These are phyloP conservation scores for Acrocalymma vagum DNA, from an alignment of 2,329 filamentous ascomycete species.

Conservation along the genomic window DNA sequence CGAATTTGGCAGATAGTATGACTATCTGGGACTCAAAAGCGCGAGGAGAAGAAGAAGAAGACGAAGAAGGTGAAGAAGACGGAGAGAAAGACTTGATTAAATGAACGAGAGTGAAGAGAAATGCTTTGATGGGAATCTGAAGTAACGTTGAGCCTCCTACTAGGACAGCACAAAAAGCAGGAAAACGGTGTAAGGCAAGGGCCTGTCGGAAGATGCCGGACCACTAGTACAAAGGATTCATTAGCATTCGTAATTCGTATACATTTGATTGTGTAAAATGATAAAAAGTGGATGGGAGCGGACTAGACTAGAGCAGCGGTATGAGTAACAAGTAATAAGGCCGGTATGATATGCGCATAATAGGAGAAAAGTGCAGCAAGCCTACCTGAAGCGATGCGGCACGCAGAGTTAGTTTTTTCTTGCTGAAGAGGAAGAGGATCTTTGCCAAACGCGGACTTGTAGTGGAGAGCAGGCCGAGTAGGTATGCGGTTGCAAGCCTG, in stretches of 20 bases:
- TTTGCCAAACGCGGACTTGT: conserved; percentile 30
- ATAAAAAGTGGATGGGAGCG: background rate
- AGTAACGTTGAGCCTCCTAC: conserved; percentile 62
- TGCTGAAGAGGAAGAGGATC: conserved; percentile 25
- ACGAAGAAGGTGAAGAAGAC: too few species aligned
- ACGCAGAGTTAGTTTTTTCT: conserved; percentile 23
- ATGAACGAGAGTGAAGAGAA: conserved; percentile 15
- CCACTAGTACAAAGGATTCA: too few species aligned
- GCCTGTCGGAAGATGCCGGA: conserved; percentile 47
- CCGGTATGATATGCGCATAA: background rate
- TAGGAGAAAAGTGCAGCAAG: background rate
- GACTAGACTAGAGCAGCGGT: too few species aligned
- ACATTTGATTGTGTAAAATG: background rate
- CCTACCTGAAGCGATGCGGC: conserved; percentile 33
- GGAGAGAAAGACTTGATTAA: conserved; percentile 22
- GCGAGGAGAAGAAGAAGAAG: too few species aligned
- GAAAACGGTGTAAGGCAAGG: conserved; percentile 57
- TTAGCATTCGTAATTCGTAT: too few species aligned
- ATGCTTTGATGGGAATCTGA: conserved; percentile 37
- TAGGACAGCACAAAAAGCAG: conserved; percentile 61
- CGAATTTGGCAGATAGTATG: conserved; percentile 45
- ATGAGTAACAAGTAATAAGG: too few species aligned
- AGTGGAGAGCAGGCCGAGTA: conserved; percentile 36
- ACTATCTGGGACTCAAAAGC: conserved; percentile 1
- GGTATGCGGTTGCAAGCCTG: conserved; percentile 36